Conservation (phyloP, 176 grass and related monocot species). For the Oropetium thomaeum region DNA sequence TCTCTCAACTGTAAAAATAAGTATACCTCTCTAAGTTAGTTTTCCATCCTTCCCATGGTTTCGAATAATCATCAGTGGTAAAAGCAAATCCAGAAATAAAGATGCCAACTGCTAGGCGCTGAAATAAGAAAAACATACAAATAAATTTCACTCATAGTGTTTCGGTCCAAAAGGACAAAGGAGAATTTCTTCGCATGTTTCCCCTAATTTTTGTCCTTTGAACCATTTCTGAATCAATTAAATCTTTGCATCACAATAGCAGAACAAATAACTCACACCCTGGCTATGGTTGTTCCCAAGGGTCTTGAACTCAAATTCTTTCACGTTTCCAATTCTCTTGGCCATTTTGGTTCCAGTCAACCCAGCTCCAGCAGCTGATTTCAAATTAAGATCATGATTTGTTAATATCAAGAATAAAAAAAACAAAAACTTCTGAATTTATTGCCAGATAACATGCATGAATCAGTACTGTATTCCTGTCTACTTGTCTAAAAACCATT, state of each 20-base stretch:
- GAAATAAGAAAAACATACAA: constrained; percentile 30
- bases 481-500: background rate
- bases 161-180: background rate
- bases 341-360: constrained; percentile 96
- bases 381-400: constrained; percentile 33
- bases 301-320: constrained; percentile 93
- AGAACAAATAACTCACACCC: constrained; percentile 77
- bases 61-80: constrained; percentile 66
- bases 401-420: background rate
- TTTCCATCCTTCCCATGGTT: constrained; percentile 88
- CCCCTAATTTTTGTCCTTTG: no score
- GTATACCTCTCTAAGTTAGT: constrained; percentile 90
- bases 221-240: background rate
- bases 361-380: constrained; percentile 96
- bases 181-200: background rate
- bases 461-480: background rate
- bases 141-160: background rate
- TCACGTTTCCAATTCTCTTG: constrained; percentile 69
- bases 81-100: constrained; percentile 84
- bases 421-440: background rate
- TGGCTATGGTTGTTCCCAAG: constrained; percentile 88
- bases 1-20: background rate
- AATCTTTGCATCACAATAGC: constrained; percentile 1
- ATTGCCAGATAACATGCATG: background rate
- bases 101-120: constrained; percentile 86